phyloP scores from a whole-genome alignment of 2,329 filamentous ascomycete species.

The Ophiocordyceps polyrhachis-furcata region DNA sequence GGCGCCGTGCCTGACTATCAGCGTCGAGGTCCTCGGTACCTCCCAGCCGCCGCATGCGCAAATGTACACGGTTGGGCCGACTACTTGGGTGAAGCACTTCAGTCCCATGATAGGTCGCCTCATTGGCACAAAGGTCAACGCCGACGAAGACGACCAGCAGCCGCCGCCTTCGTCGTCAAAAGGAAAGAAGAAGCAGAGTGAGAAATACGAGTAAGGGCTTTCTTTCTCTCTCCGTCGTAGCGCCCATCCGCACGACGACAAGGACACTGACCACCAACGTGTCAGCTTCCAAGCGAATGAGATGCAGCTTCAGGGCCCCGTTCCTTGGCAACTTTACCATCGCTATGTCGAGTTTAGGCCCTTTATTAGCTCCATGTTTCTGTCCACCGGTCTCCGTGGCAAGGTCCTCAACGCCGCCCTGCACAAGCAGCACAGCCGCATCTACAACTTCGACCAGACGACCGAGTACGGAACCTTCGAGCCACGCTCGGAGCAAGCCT shows the following conservation, averaged over 20 bases:
- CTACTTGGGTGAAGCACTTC: constrained; percentile 64
- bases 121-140: constrained; percentile 50
- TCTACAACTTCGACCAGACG: constrained; percentile 71
- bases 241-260: not conserved
- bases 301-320: constrained; percentile 69
- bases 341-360: constrained; percentile 86
- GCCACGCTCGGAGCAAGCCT: constrained; percentile 48
- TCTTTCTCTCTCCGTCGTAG: no score
- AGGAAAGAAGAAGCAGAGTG: constrained; percentile 15
- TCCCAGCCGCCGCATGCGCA: constrained; percentile 50
- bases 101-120: constrained; percentile 77
- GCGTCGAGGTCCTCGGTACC: constrained; percentile 57
- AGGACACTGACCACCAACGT: not conserved
- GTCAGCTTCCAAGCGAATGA: constrained; percentile 79
- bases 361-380: constrained; percentile 80
- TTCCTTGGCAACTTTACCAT: constrained; percentile 67
- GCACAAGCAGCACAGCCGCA: constrained; percentile 72
- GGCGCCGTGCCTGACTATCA: constrained; percentile 52
- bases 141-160: constrained; percentile 27
- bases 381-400: constrained; percentile 55
- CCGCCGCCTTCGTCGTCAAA: constrained; percentile 1
- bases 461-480: constrained; percentile 56
- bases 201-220: constrained; percentile 51
- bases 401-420: constrained; percentile 67
- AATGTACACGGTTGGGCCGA: constrained; percentile 63